These are phyloP conservation scores for Globisporangium spinosum DNA, from an alignment of 352 stramenopile species.

Conservation along the genomic window DNA sequence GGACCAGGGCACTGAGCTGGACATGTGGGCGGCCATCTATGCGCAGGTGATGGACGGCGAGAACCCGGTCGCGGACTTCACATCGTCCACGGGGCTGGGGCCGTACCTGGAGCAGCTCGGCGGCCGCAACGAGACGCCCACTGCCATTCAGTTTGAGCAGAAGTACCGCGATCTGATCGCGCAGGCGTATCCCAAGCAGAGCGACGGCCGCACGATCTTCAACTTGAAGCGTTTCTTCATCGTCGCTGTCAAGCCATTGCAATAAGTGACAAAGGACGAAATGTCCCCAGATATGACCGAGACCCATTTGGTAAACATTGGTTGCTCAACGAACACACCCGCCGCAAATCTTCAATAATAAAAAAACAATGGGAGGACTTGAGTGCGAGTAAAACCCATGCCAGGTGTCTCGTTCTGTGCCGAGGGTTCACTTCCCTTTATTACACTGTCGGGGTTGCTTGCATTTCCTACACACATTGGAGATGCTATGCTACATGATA, in stretches of 20 bases:
- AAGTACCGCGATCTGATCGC: conserved; percentile 60
- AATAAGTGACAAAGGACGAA: no score
- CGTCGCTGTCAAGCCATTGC: conserved; percentile 34
- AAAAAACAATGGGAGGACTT: no score
- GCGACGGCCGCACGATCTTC: conserved; percentile 56
- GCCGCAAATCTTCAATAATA: no score
- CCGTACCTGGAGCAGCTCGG: conserved; percentile 58
- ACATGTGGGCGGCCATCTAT: conserved; percentile 70
- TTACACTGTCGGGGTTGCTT: no score
- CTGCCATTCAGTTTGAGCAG: conserved; percentile 33
- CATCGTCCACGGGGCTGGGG: conserved; percentile 47
- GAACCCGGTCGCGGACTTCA: conserved; percentile 72
- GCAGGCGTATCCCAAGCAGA: conserved; percentile 51
- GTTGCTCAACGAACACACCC: no score
- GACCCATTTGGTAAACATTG: no score
- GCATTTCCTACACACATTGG: no score
- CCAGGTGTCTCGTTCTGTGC: no score
- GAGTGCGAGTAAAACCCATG: no score
- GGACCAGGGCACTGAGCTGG: conserved; percentile 24
- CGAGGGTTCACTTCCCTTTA: no score
- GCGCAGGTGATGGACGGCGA: conserved; percentile 56
- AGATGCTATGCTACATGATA: no score
- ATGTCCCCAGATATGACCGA: no score
- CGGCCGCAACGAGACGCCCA: conserved; percentile 19
- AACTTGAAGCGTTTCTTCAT: conserved; percentile 73